Conservation (phyloP, 768 basidiomycete genomes). For the Phlebiopsis flavidoalba region DNA sequence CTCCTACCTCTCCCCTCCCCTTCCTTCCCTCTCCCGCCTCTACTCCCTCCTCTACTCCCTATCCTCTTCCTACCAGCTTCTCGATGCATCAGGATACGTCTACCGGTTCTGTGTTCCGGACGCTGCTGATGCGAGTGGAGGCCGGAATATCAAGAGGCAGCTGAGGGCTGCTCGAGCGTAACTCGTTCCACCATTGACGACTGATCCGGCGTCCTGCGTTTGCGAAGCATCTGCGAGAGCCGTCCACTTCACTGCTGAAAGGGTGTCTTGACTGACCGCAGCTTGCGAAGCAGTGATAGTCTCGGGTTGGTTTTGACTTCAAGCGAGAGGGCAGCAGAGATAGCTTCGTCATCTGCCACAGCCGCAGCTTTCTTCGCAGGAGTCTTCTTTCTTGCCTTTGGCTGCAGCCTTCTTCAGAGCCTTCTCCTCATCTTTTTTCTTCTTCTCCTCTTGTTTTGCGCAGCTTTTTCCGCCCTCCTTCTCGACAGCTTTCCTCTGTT, state of each 20-base stretch:
- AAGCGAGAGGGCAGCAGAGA: neutral
- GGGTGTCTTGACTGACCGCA: neutral
- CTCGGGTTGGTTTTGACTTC: neutral
- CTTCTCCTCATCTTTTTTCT: slow-evolving; percentile 15
- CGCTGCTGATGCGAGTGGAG: neutral
- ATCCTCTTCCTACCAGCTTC: too few species aligned
- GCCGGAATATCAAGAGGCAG: neutral
- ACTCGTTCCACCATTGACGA: slow-evolving; percentile 29
- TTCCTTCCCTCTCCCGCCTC: neutral
- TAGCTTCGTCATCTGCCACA: slow-evolving; percentile 2
- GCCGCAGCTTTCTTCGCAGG: slow-evolving; percentile 1
- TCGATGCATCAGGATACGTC: neutral
- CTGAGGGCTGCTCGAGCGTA: slow-evolving; percentile 29
- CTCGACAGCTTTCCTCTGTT: slow-evolving; percentile 17
- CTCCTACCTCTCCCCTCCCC: neutral
- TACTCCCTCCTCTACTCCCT: too few species aligned
- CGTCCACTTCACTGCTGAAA: slow-evolving; percentile 24
- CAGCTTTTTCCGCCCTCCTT: slow-evolving; percentile 17
- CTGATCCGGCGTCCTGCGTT: slow-evolving; percentile 14
- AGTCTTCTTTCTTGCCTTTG: slow-evolving; percentile 10
- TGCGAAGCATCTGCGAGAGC: slow-evolving; percentile 20
- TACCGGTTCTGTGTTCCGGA: neutral
- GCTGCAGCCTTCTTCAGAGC: slow-evolving; percentile 13
- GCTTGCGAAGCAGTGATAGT: neutral
- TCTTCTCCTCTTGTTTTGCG: slow-evolving; percentile 14